These are phyloP conservation scores for Leptographium flavum DNA, from an alignment of 2,329 filamentous ascomycete species.

Conservation along the genomic window DNA sequence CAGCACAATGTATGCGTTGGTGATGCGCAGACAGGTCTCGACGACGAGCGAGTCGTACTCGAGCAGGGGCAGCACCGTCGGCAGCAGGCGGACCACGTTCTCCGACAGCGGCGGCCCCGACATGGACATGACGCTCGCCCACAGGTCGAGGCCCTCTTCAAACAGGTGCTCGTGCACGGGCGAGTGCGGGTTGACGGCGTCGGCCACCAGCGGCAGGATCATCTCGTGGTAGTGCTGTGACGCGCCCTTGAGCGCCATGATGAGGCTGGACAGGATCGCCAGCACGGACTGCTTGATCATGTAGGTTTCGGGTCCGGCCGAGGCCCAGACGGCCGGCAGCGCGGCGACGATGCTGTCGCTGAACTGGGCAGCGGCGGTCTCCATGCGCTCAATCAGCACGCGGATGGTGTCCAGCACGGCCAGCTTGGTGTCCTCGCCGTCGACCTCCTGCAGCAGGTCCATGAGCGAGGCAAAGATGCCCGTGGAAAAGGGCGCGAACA, in stretches of 20 bases:
- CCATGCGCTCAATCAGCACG: slow-evolving; percentile 67
- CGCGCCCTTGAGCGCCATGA: slow-evolving; percentile 69
- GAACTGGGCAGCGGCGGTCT: slow-evolving; percentile 51
- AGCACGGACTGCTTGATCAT: slow-evolving; percentile 91
- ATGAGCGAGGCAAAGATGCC: slow-evolving; percentile 61
- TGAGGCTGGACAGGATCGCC: slow-evolving; percentile 68
- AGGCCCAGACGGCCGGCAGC: slow-evolving; percentile 72
- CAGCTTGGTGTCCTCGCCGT: slow-evolving; percentile 78
- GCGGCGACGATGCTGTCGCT: slow-evolving; percentile 72
- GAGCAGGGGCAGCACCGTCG: slow-evolving; percentile 50
- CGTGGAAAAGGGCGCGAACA: slow-evolving; percentile 65
- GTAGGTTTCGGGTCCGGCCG: slow-evolving; percentile 65
- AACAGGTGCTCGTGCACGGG: slow-evolving; percentile 68
- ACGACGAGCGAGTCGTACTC: slow-evolving; percentile 52
- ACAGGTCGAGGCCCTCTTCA: slow-evolving; percentile 84
- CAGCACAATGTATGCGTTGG: slow-evolving; percentile 57
- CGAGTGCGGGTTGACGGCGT: slow-evolving; percentile 64
- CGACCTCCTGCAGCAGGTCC: slow-evolving; percentile 63
- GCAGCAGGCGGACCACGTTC: slow-evolving; percentile 48
- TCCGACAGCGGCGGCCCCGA: slow-evolving; percentile 46
- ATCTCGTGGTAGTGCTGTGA: slow-evolving; percentile 66
- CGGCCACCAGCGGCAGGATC: slow-evolving; percentile 69
- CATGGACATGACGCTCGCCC: slow-evolving; percentile 60
- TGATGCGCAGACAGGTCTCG: slow-evolving; percentile 44
- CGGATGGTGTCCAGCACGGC: slow-evolving; percentile 78